Percentiles rank a stretch among this genome's conserved stretches.
Evolutionary conservation across 1,139 yeast genomes (phyloP).

Genomic region (Geotrichum australiense): DNA sequence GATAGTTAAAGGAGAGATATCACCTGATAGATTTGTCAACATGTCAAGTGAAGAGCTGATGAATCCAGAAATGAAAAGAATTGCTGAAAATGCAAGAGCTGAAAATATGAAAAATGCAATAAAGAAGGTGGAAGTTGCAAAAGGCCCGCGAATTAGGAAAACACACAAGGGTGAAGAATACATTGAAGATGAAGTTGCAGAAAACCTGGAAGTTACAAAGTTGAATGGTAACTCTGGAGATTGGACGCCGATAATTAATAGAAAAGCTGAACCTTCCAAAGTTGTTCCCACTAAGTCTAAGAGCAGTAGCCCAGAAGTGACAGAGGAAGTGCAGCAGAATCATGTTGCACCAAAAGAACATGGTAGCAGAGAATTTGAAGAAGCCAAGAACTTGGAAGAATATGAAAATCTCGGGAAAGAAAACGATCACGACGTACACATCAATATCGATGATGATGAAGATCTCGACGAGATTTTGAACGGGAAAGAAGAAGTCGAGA

Average conservation of each 20-base stretch:
- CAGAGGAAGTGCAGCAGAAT: background rate
- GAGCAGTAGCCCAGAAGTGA: constrained; percentile 1
- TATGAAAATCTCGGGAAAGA: constrained; percentile 5
- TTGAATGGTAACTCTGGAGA: constrained; percentile 2
- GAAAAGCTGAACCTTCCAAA: constrained; percentile 11
- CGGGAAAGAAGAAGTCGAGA: constrained; percentile 15
- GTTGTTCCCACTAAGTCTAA: constrained; percentile 15
- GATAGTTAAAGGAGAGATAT: constrained; percentile 43
- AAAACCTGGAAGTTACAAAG: constrained; percentile 8
- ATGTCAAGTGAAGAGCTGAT: constrained; percentile 59
- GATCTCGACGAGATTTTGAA: constrained; percentile 35
- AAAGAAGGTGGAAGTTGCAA: constrained; percentile 42
- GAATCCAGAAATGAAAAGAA: constrained; percentile 63
- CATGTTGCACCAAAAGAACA: background rate
- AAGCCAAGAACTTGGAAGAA: constrained; percentile 16
- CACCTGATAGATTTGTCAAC: constrained; percentile 47
- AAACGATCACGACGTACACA: background rate
- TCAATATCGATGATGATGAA: constrained; percentile 28
- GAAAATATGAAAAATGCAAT: constrained; percentile 61
- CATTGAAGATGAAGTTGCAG: constrained; percentile 49
- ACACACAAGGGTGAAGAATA: constrained; percentile 86
- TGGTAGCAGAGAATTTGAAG: background rate
- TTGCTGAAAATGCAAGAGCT: constrained; percentile 65
- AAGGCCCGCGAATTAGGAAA: constrained; percentile 58
- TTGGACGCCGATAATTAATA: constrained; percentile 16